A percentile compares a stretch with the other conserved stretches of the same genome.
phyloP scores from a whole-genome alignment of 129 eudicot species.

The Apium graveolens region DNA sequence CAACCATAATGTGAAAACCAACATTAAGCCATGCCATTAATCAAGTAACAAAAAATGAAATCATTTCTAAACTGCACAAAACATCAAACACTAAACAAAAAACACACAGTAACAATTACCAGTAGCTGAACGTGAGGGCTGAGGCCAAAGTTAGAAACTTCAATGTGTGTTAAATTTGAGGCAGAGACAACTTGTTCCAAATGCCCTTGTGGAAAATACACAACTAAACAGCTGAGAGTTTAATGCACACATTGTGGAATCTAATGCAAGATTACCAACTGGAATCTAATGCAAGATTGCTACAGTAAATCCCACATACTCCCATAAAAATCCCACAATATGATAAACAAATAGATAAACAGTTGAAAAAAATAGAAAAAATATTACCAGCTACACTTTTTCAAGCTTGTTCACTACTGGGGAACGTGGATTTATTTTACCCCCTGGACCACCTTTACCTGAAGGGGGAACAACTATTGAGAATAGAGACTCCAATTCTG shows the following conservation, averaged over 20 bases:
- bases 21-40: neutral
- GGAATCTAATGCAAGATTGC: neutral
- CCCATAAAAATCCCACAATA: neutral
- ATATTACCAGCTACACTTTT: slow-evolving; percentile 69
- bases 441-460: slow-evolving; percentile 41
- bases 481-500: slow-evolving; percentile 91
- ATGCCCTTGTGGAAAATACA: slow-evolving; percentile 88
- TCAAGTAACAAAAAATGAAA: neutral
- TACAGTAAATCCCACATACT: neutral
- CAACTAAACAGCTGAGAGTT: no score
- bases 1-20: neutral
- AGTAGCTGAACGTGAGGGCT: slow-evolving; percentile 81
- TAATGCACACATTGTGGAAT: no score
- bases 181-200: slow-evolving; percentile 63
- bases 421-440: slow-evolving; percentile 42
- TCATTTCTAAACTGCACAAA: neutral
- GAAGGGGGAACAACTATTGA: slow-evolving; percentile 58
- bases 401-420: slow-evolving; percentile 52
- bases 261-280: no score
- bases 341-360: neutral
- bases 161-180: slow-evolving; percentile 51
- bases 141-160: slow-evolving; percentile 60
- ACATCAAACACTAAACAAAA: neutral
- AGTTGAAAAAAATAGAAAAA: slow-evolving; percentile 1
- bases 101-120: slow-evolving; percentile 35